Base-by-base conservation (phyloP, 352 stramenopile species). In the Globisporangium cystogenes region DNA sequence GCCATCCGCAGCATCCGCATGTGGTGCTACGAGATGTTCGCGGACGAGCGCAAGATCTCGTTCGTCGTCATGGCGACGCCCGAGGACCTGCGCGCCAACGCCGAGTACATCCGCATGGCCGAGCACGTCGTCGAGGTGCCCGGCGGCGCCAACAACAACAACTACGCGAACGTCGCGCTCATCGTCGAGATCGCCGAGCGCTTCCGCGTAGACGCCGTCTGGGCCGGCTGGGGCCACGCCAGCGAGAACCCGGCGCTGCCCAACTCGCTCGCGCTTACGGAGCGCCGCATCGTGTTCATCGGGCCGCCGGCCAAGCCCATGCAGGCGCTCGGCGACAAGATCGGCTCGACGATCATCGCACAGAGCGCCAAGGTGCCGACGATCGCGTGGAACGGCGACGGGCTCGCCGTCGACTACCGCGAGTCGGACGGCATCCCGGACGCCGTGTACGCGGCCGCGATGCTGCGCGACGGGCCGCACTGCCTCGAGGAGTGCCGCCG, bases 61-160 rank as follows among this genome's bases (percentile, higher is more conserved):
- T 99, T 99, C 73, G 95, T 99, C 15, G 97, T 99, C 41, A 99
- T 99, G 98, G 97, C 97, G 2, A 99, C 97, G 44, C 97, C 97
- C 4, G 97, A 99, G 60, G 98, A 99, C 82, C 74, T 99, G 45
- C 82, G 95, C 51, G 97, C 97, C 24, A 99, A 99, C 68, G 97
- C 97, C 27, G 98, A 99, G 81, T 99, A 99, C 82, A 99, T 99
- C 64, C 96, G 98, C 57, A 99, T 99, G 96, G 97, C 93, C 48
- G 97, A 99, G 70, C 90, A 99, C 64, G 97, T 99, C 45, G 96
- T 99, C 27, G 97, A 99, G 71, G 98, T 99, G 48, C 98, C 97
- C 21, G 97, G 97, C 51, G 98, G 98, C 50, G 96, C 96, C 48
- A 99, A 99, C 86, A 99, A 99, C 82, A 98, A 99, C 90, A 99